A percentile compares a stretch with the other conserved stretches of the same genome.
Conservation (phyloP, 768 basidiomycete genomes). For the Lepiota subincarnata region DNA sequence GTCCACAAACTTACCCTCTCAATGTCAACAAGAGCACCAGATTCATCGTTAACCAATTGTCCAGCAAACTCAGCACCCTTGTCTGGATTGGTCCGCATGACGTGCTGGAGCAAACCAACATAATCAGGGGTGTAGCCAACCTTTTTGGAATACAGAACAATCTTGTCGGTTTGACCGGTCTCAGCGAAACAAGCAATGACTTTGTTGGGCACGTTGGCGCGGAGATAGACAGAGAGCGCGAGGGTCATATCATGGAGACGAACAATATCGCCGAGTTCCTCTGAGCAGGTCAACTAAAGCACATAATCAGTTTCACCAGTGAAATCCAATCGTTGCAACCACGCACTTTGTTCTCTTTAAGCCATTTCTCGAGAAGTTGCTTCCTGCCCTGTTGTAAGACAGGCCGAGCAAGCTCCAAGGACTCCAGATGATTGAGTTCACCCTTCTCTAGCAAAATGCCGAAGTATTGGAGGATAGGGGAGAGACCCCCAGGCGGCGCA, state of each 20-base stretch:
- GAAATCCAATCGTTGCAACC: neutral
- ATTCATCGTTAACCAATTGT: conserved; percentile 90
- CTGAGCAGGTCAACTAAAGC: conserved; percentile 88
- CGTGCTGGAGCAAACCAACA: conserved; percentile 86
- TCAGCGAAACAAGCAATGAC: conserved; percentile 99
- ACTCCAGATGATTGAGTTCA: conserved; percentile 94
- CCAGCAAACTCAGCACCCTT: conserved; percentile 98
- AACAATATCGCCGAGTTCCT: conserved; percentile 97
- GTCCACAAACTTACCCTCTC: conserved; percentile 60
- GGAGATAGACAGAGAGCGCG: conserved; percentile 94
- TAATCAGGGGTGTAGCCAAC: conserved; percentile 94
- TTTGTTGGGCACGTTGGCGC: conserved; percentile 97
- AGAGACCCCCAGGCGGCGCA: conserved; percentile 83
- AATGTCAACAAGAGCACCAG: conserved; percentile 87
- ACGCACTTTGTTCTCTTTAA: conserved; percentile 96
- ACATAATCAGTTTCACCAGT: neutral
- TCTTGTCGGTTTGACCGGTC: conserved; percentile 98
- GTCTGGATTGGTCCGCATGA: conserved; percentile 95
- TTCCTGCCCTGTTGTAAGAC: conserved; percentile 96
- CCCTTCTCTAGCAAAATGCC: conserved; percentile 98
- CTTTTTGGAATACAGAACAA: conserved; percentile 95
- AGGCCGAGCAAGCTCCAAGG: conserved; percentile 91
- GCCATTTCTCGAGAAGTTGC: conserved; percentile 96
- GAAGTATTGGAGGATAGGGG: conserved; percentile 97
- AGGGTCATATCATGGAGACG: conserved; percentile 94